Percentiles rank a stretch among this genome's conserved stretches.
Evolutionary conservation across 495 filamentous ascomycete genomes (phyloP).

Genomic region (Elasticomyces elasticus): DNA sequence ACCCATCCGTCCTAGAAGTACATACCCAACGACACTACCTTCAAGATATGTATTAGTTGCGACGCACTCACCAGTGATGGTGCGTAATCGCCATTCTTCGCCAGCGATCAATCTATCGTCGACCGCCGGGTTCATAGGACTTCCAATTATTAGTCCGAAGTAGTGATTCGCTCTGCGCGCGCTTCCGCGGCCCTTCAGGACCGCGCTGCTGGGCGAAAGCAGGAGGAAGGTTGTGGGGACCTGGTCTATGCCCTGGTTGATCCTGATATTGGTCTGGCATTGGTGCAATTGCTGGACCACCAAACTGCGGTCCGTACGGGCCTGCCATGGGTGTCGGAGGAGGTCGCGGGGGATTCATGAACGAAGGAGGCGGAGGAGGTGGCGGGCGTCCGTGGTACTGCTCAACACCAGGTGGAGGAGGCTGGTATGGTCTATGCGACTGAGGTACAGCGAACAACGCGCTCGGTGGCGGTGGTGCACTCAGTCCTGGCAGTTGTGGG

Average conservation of each 20-base stretch:
- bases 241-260: conserved; percentile 2
- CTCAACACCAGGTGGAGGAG: conserved; percentile 1
- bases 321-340: neutral
- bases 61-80: too few species aligned
- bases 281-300: conserved; percentile 18
- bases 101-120: neutral
- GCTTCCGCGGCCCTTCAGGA: neutral
- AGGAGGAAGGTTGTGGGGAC: neutral
- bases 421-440: neutral
- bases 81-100: neutral
- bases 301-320: conserved; percentile 3
- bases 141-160: neutral
- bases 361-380: neutral
- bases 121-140: neutral
- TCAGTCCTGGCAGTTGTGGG: neutral
- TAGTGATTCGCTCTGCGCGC: conserved; percentile 4
- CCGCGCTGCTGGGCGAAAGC: conserved; percentile 20
- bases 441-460: conserved; percentile 10
- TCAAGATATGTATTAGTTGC: too few species aligned
- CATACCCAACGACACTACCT: too few species aligned
- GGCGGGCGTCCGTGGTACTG: neutral
- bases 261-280: conserved; percentile 3
- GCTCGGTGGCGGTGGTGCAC: neutral
- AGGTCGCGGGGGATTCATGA: neutral
- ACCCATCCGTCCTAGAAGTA: too few species aligned